Evolutionary conservation across 106 monocot species (phyloP), one percentile per base, ranked within the genome.

Genomic region (Dioscorea zingiberensis): DNA sequence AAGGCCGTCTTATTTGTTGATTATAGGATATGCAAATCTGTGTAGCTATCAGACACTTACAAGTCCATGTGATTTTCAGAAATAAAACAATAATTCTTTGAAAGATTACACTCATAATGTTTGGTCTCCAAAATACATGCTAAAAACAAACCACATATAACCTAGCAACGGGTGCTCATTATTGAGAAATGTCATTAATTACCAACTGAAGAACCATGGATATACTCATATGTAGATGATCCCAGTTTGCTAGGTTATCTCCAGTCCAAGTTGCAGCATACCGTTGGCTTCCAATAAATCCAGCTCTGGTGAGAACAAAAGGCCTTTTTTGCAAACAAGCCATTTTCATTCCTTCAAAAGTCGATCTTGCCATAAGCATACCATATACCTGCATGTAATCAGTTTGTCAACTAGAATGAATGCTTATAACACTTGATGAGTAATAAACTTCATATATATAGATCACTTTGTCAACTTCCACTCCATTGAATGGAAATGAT

Each of bases 261-360:
- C 97, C 97, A 11, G 88, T 93, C 97, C 97, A 98, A 21, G 97
- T 98, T 62, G 92, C 97, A 82, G 92, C 97, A 86, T 89, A 89
- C 7, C 88, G 88, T 72, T 98, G 97, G 62, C 86, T 92, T 55
- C 97, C 97, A 55, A 98, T 74, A 77, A 89, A 98, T 18, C 97
- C 97, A 73, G 97, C 88, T 78, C 97, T 85, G n/a, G 97, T 98
- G 54, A 98, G 92, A 76, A 98, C 97, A 82, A 98, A 98, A 59
- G 97, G 97, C 13, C 97, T 72, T 64, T 78, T 92, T 13, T 71
- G 67, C 23, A 44, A 62, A 65, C 64, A 70, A 23, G 76, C 81
- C 89, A 89, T 76, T 82, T 71, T 86, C 92, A 98, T 89, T 64
- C 97, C 97, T 77, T 98, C 89, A 67, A 76, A 80, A 18, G 97